Evolutionary conservation across 139 green algal genomes (phyloP).

Genomic region (Ulvella scutata): DNA sequence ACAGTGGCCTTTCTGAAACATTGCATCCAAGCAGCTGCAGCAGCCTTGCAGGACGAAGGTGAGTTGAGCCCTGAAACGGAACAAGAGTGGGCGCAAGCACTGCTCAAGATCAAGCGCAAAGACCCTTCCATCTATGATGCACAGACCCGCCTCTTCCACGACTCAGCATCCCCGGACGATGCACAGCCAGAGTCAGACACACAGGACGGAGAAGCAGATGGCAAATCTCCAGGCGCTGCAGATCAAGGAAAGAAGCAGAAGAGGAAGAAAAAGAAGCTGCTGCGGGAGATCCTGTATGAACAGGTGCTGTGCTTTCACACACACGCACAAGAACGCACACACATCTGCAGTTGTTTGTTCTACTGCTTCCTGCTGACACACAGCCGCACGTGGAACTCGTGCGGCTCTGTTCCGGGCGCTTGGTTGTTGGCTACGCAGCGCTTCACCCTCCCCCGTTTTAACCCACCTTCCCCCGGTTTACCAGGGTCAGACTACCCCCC

Average conservation of each 20-base stretch:
- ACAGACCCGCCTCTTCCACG: constrained; percentile 41
- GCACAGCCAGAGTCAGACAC: neutral
- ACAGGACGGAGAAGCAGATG: neutral
- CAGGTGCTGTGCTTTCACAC: constrained; percentile 23
- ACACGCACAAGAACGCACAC: no score
- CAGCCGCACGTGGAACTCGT: no score
- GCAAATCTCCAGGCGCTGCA: neutral
- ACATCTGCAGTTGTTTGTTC: no score
- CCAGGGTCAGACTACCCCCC: no score
- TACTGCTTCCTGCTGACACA: no score
- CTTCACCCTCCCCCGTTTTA: no score
- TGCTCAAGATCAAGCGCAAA: constrained; percentile 46
- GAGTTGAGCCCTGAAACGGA: constrained; percentile 34
- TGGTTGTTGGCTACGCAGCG: no score
- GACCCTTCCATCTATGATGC: constrained; percentile 59
- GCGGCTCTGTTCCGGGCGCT: no score
- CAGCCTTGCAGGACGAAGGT: constrained; percentile 22
- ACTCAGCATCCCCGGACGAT: no score
- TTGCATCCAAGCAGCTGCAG: neutral
- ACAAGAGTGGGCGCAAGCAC: constrained; percentile 46
- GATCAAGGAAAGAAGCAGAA: constrained; percentile 5
- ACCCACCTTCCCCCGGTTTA: no score
- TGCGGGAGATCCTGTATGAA: constrained; percentile 46
- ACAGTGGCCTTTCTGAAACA: neutral
- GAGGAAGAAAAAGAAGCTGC: neutral